Evolutionary conservation across 768 basidiomycete species (phyloP), one percentile per base, ranked within the genome.

Genomic region (Hirschioporus abietinus): DNA sequence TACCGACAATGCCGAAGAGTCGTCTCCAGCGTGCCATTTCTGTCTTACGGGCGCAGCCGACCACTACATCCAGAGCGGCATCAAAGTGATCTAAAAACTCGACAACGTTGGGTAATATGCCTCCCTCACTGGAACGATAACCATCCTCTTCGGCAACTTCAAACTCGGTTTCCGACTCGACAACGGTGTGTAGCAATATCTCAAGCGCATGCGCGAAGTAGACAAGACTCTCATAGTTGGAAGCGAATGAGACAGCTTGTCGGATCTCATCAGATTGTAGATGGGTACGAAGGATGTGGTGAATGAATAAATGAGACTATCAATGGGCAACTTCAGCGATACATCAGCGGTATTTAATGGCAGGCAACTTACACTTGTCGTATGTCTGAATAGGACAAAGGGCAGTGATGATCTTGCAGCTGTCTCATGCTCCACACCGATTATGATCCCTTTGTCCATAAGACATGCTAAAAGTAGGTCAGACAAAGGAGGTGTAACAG

Each of bases 371-470:
- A 96, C 95, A 71, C 90, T 94, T 0, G 95, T 97, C 23, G 91
- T 85, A 76, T 96, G 91, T 63, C 95, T 85, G 78, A 96, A 98
- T 79, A 96, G 89, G 17, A 91, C 89, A 74, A 97, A 97, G 1
- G 95, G 87, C 9, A 98, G 79, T 66, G 89, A 91, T 26, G 83
- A 78, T 64, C 92, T 84, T 18, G 89, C 82, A 1, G 87, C 89
- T 1, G 87, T 85, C 75, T 99, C 96, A 66, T 95, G 87, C 70
- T 98, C 96, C 27, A 91, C 93, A 8, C 96, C 96, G 70, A 98
- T 95, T 69, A 99, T 95, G 70, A 99, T 97, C 0, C 96, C 96
- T 74, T 98, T 99, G 76, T 98, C 96, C 95, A 99, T 99, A 26
- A 99, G 84, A 7, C 95, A 95, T 66, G 96, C 96, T 99, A 71